Evolutionary conservation across 164 flowering plant genomes (phyloP), one percentile per base, ranked within the genome.

Genomic region (Kalanchoe fedtschenkoi): DNA sequence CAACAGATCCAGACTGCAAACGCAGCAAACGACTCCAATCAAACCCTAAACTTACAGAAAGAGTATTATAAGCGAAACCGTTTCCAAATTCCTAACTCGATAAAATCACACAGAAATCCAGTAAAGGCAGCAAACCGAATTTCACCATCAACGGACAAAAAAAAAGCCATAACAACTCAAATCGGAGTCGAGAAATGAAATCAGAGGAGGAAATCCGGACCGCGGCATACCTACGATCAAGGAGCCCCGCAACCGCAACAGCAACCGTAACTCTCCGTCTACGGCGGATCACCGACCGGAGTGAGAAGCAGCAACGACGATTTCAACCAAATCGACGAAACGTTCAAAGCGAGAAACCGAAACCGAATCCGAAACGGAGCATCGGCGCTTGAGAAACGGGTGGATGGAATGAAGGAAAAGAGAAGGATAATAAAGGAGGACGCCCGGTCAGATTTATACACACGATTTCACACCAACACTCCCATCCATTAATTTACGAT

Each of bases 371-470:
- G 26, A 60, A 21, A 2, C 24, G 51, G 21, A 19, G 9, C 14
- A 42, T 42, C 46, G 46, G 14, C 43, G 46, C 46, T 44, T 17
- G 1, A 2, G 6, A 44, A 44, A n/a, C 51, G 21, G 32, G 6
- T 9, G 32, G 32, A 51, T n/a, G n/a, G 32, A 46, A n/a, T 35
- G n/a, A 51, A 28, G 32, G 51, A 61, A 60, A 8, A 43, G 46
- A 60, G 62, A 64, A 63, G 65, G 51, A 32, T 2, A 34, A 30
- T 0, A 17, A 5, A 13, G 58, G 56, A 43, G 46, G 33, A 17
- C 28, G 42, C 33, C 17, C 39, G 34, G 29, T 39, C 41, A 21
- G 53, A 69, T 66, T 63, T 66, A 68, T 61, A 75, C 66, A 55
- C 59, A 64, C 33, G 44, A n/a, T 34, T 63, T 26, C 56, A 24